Evolutionary conservation across 441 rosid genomes (phyloP), one percentile per base, ranked within the genome.

Genomic region (Viola pubescens): DNA sequence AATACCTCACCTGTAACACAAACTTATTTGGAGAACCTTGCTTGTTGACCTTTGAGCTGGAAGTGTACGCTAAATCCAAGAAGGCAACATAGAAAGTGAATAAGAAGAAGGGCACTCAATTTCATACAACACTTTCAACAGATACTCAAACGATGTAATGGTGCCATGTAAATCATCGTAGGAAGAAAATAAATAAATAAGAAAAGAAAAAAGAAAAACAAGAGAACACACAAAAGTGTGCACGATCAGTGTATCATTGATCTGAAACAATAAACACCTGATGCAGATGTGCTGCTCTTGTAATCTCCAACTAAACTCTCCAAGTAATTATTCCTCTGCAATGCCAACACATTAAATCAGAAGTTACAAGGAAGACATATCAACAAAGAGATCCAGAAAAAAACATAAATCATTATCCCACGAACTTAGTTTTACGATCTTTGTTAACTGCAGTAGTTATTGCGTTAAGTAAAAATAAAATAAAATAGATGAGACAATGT

Each of bases 1-100:
- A 26, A 26, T 26, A 26, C 34, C 69, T 67, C 54, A 87, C 97
- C 95, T 85, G 82, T 66, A 76, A 73, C 37, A 59, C 56, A 61
- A 91, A 83, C 72, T 58, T 72, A 68, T 74, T 52, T 56, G 76
- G 75, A 73, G 78, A 62, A 55, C 64, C 77, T 41, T 62, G 70
- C 52, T 72, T 59, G 56, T 69, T 65, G 12, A 70, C 66, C 41
- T 70, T 60, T 59, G 79, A 59, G 69, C 71, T 67, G 34, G 34
- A 8, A 3, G 10, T 56, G 16, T 26, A 4, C 49, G 9, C 11
- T 12, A 46, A 43, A 3, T 19, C 6, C 16, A 44, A 7, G 40
- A 11, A 47, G 8, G 16, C 9, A 0, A 11, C 4, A 11, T 10
- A 51, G 7, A 40, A 52, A 5, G 4, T 4, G 4, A 19, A 19